Conservation (phyloP, 805 yeast species). For the Kazachstania taianensis region DNA sequence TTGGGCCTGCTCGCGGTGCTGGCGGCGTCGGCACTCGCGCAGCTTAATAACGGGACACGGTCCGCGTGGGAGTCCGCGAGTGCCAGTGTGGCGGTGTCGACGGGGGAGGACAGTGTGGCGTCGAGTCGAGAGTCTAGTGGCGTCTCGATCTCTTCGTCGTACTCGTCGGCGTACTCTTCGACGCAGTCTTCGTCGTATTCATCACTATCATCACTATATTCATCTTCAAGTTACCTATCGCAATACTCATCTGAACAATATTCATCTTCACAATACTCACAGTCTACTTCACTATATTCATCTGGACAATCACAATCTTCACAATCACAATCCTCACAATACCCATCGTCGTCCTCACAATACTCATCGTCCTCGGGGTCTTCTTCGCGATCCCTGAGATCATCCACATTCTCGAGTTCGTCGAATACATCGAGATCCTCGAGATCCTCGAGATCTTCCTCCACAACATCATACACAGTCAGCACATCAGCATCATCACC, state of each 20-base stretch:
- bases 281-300: conserved; percentile 2
- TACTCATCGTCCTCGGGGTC: background rate
- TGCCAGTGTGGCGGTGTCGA: no score
- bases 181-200: background rate
- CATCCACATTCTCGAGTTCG: no score
- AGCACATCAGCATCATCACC: conserved; percentile 9
- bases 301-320: conserved; percentile 7
- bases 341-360: conserved; percentile 7
- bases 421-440: background rate
- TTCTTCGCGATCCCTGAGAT: conserved; percentile 1
- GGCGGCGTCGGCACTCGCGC: no score
- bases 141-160: background rate
- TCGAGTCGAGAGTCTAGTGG: background rate
- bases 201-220: background rate
- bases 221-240: background rate
- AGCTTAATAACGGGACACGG: no score
- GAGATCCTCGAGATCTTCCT: conserved; percentile 1
- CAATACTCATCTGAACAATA: background rate
- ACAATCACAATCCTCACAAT: conserved; percentile 3
- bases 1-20: no score
- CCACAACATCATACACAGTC: conserved; percentile 5
- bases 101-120: background rate
- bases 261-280: conserved; percentile 2
- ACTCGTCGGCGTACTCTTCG: background rate
- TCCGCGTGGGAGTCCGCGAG: no score